phyloP scores from a whole-genome alignment of 805 yeast species.

The Metschnikowia shivogae region DNA sequence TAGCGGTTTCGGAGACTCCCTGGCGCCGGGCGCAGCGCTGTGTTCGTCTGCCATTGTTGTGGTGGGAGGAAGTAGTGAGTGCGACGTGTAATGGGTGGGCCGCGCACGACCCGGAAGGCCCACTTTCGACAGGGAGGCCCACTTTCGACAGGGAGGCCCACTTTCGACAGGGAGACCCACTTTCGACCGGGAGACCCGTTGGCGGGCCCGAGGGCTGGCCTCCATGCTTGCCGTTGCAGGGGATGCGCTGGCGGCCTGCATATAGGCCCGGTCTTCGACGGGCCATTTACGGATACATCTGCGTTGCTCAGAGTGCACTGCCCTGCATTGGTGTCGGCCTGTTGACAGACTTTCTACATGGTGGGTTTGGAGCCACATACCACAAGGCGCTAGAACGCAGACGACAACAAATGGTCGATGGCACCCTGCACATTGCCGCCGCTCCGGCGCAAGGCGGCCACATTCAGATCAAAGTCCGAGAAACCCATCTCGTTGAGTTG shows the following conservation, averaged over 20 bases:
- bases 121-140: too few relatives aligned
- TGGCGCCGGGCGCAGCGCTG: neutral
- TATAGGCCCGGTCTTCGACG: neutral
- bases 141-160: too few relatives aligned
- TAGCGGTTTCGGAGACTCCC: neutral
- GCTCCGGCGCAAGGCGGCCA: conserved; percentile 85
- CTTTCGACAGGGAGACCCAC: too few relatives aligned
- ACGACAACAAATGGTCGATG: conserved; percentile 65
- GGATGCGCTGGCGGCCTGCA: neutral
- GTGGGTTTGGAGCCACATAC: neutral
- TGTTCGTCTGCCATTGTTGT: conserved; percentile 4
- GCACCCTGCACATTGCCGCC: conserved; percentile 99
- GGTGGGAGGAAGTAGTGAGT: neutral
- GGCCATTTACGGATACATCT: too few relatives aligned
- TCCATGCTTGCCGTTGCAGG: too few relatives aligned
- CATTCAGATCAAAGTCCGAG: conserved; percentile 86
- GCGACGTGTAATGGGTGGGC: neutral
- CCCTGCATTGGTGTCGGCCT: too few relatives aligned
- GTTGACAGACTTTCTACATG: neutral
- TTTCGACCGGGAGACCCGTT: too few relatives aligned
- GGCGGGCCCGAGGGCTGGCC: too few relatives aligned
- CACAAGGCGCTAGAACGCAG: neutral
- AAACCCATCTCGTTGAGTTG: conserved; percentile 57
- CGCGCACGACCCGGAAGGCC: neutral
- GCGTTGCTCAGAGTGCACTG: too few relatives aligned